These are phyloP conservation scores for Debaryomycetaceae sp. DNA, from an alignment of 1,139 yeast species.

Conservation along the genomic window DNA sequence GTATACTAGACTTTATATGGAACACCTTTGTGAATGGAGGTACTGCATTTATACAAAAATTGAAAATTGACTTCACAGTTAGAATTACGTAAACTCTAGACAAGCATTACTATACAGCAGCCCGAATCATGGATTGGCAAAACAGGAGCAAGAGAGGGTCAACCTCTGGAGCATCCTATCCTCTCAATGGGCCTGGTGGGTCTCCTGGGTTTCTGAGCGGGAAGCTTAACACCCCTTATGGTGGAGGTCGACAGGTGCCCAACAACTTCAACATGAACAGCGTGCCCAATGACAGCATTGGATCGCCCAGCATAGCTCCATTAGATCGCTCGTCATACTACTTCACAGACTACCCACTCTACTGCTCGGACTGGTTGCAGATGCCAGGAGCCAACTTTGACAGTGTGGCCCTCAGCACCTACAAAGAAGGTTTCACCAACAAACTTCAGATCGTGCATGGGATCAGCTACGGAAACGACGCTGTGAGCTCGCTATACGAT, in stretches of 20 bases:
- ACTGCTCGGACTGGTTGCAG: conserved; percentile 64
- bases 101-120: neutral
- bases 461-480: conserved; percentile 24
- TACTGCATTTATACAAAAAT: neutral
- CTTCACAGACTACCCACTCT: conserved; percentile 61
- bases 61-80: neutral
- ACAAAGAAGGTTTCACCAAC: conserved; percentile 67
- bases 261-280: conserved; percentile 8
- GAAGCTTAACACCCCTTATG: neutral
- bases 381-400: conserved; percentile 37
- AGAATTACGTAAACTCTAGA: too few species aligned
- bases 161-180: neutral
- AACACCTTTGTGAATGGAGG: neutral
- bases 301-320: conserved; percentile 1
- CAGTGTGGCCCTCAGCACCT: conserved; percentile 62
- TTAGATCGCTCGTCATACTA: conserved; percentile 50
- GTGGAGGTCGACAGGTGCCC: conserved; percentile 3
- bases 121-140: conserved; percentile 3
- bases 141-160: conserved; percentile 3
- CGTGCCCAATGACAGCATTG: conserved; percentile 5
- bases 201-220: neutral
- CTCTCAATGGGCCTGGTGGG: neutral
- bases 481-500: conserved; percentile 4
- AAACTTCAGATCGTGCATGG: conserved; percentile 50
- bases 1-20: neutral